Evolutionary conservation across 495 filamentous ascomycete genomes (phyloP).

Genomic region (Beverwykella pulmonaria): DNA sequence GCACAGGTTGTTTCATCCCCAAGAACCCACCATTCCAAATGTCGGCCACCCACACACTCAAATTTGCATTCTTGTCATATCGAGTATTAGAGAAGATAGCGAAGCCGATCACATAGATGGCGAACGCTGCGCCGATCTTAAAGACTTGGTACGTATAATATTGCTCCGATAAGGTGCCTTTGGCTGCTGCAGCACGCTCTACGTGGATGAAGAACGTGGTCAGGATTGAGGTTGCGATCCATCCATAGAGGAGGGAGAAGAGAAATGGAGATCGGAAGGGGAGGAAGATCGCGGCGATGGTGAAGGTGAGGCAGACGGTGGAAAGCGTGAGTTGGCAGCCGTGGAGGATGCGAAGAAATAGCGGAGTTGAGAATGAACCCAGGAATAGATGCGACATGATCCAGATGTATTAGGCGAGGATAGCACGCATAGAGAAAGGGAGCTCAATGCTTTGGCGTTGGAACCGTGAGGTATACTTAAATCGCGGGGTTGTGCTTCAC

Average conservation of each 20-base stretch:
- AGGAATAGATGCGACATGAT: not conserved
- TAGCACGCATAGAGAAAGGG: no score
- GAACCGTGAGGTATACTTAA: not conserved
- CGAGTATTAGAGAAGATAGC: not conserved
- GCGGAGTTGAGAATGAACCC: not conserved
- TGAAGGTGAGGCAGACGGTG: not conserved
- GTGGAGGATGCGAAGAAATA: not conserved
- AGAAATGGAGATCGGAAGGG: not conserved
- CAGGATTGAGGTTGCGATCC: not conserved
- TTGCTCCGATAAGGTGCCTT: not conserved
- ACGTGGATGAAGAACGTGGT: not conserved
- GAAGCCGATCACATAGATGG: not conserved
- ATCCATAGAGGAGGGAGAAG: not conserved
- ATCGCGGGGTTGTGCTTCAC: not conserved
- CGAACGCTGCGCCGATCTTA: not conserved
- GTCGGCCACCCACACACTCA: not conserved
- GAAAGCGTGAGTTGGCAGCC: not conserved
- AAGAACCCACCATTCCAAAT: not conserved
- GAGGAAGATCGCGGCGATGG: not conserved
- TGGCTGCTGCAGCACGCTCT: not conserved
- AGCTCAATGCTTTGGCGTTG: no score
- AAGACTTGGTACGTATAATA: not conserved
- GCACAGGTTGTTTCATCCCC: not conserved
- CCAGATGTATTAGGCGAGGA: no score
- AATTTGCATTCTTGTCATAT: not conserved